Base-by-base conservation (phyloP, 768 basidiomycete genomes). In the Termitomyces sp. region DNA sequence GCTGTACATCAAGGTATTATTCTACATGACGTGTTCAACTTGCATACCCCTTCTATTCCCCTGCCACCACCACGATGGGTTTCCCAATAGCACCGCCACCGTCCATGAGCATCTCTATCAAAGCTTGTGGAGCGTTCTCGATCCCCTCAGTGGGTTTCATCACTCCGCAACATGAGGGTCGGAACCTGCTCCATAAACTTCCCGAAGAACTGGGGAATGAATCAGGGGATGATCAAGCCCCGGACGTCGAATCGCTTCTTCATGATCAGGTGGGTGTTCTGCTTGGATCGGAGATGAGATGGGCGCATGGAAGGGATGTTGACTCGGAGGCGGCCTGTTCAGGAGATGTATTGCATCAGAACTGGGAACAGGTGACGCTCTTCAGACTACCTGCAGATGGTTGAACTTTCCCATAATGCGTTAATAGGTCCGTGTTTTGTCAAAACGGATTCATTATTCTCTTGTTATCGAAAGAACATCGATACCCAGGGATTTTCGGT, bases 341-440 rank as follows among this genome's bases (percentile, higher is more conserved):
- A n/a, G 13, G 84, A 83, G 57, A 75, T 74, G 51, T 74, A 74
- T 74, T 73, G 70, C 50, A 67, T 28, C 5, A 28, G 46, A 71
- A 13, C 68, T 66, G 49, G 52, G 11, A 45, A 4, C 42, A 44
- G 18, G 42, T 20, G 44, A 44, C n/a, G 53, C 35, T 5, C 18
- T 24, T 24, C 12, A 39, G 9, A 13, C 22, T 42, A 28, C n/a
- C 40, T 8, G 8, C n/a, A 3, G 3, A 39, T 44, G 13, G 9
- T 9, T 28, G 35, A 46, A 28, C 56, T 20, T 39, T 59, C 66
- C 39, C 22, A 65, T 36, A 71, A 84, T 75, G 85, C 71, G 65
- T 86, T 76, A 51, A 88, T 78, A 0, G 81, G 82, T 3, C 85
- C 84, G 57, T 87, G 74, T 63, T 78, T 74, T 59, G 68, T 60